These are phyloP conservation scores for Cymbopogon flexuosus DNA, from an alignment of 202 grass and related monocot species.

Conservation along the genomic window DNA sequence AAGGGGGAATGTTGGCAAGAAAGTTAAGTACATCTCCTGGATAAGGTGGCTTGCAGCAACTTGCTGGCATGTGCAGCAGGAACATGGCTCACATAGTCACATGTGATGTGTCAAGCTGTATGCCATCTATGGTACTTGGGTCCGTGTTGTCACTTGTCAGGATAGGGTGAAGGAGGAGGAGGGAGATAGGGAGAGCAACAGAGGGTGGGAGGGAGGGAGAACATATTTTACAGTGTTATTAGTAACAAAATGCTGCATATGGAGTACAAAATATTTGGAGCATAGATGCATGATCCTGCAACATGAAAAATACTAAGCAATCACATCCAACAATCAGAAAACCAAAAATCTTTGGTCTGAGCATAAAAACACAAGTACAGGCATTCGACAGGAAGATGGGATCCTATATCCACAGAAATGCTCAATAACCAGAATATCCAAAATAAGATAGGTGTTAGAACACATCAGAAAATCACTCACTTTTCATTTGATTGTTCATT, in stretches of 20 bases:
- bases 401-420: not conserved
- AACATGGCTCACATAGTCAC: not conserved
- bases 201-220: not conserved
- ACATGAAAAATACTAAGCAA: not conserved
- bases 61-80: not conserved
- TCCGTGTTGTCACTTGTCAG: not conserved
- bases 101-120: not conserved
- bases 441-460: constrained; percentile 15
- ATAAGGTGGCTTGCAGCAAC: not conserved
- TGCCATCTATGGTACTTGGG: not conserved
- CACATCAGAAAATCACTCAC: constrained; percentile 44
- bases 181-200: not conserved
- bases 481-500: constrained; percentile 99
- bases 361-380: not conserved
- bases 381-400: constrained; percentile 9
- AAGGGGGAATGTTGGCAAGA: not conserved
- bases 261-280: not conserved
- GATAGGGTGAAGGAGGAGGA: not conserved
- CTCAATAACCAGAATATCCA: not conserved
- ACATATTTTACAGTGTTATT: not conserved
- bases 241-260: not conserved
- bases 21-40: not conserved
- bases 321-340: not conserved
- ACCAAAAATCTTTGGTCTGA: not conserved
- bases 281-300: not conserved